Conservation (phyloP, 78 protist species). For the Chrysochromulina tobinii region DNA sequence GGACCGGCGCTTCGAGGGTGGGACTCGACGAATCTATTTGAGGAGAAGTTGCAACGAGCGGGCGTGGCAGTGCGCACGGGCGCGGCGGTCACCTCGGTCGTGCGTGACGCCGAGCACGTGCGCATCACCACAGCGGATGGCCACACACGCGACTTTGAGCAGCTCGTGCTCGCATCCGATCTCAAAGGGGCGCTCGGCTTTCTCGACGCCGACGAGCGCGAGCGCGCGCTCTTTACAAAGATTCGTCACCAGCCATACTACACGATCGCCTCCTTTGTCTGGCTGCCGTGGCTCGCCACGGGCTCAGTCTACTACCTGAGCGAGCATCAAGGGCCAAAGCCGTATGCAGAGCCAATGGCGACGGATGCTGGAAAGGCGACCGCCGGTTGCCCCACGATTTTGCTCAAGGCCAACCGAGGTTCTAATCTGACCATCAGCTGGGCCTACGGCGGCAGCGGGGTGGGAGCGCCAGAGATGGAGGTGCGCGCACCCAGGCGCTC, state of each 20-base stretch:
- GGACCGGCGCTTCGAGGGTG: constrained; percentile 11
- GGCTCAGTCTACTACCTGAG: neutral
- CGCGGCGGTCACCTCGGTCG: neutral
- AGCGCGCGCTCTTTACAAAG: neutral
- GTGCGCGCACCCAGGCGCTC: too few relatives aligned
- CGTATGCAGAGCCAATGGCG: neutral
- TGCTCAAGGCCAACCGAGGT: neutral
- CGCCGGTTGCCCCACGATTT: neutral
- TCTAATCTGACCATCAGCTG: neutral
- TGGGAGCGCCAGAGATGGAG: neutral
- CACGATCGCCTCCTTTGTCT: neutral
- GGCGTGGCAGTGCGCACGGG: neutral
- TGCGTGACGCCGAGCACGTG: neutral
- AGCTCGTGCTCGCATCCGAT: neutral
- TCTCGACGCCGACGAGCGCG: neutral
- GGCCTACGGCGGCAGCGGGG: neutral
- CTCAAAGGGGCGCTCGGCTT: neutral
- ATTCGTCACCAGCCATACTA: neutral
- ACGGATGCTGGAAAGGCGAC: neutral
- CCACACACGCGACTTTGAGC: neutral
- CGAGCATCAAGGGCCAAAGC: neutral
- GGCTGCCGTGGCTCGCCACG: neutral
- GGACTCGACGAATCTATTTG: neutral
- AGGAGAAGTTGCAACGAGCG: neutral
- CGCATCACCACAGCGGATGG: neutral